These are phyloP conservation scores for Tripidium arundinaceum DNA, from an alignment of 202 grass and related monocot genomes.

Conservation along the genomic window DNA sequence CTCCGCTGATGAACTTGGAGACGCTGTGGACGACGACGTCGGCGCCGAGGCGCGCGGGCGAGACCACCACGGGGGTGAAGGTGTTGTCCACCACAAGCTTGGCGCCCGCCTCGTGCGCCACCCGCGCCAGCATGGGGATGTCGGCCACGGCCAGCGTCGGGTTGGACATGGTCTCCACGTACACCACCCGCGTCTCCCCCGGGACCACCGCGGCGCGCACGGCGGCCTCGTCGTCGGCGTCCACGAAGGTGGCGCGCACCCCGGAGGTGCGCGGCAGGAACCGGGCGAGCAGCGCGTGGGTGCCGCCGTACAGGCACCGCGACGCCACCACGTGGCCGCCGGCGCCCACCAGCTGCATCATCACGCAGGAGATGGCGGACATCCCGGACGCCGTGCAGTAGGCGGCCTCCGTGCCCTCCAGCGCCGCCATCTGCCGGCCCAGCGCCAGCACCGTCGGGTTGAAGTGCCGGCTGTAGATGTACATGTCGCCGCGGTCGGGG, in stretches of 20 bases:
- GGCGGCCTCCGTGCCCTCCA: slow-evolving; percentile 91
- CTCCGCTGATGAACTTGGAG: slow-evolving; percentile 96
- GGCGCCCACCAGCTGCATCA: slow-evolving; percentile 74
- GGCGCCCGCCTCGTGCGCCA: slow-evolving; percentile 67
- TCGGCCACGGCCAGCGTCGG: slow-evolving; percentile 85
- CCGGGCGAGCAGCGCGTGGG: slow-evolving; percentile 78
- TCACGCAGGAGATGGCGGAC: slow-evolving; percentile 77
- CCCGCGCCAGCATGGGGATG: slow-evolving; percentile 65
- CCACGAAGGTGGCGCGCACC: slow-evolving; percentile 67
- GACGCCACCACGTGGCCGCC: slow-evolving; percentile 91
- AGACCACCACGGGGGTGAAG: slow-evolving; percentile 76
- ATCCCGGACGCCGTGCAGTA: slow-evolving; percentile 98
- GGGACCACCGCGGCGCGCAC: slow-evolving; percentile 58
- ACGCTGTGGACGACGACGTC: slow-evolving; percentile 97
- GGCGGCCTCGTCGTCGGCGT: slow-evolving; percentile 64
- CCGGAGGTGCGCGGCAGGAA: slow-evolving; percentile 67
- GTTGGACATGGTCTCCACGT: slow-evolving; percentile 91
- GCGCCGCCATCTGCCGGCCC: slow-evolving; percentile 91
- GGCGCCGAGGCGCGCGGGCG: slow-evolving; percentile 73
- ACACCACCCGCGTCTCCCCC: slow-evolving; percentile 66
- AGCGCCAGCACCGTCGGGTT: slow-evolving; percentile 95
- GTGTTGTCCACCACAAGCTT: slow-evolving; percentile 96
- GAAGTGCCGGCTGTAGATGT: slow-evolving; percentile 90
- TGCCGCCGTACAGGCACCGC: slow-evolving; percentile 86
- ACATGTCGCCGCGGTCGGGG: slow-evolving; percentile 87